These are phyloP conservation scores for Adansonia madagascariensis DNA, from an alignment of 441 rosid genomes.

Conservation along the genomic window DNA sequence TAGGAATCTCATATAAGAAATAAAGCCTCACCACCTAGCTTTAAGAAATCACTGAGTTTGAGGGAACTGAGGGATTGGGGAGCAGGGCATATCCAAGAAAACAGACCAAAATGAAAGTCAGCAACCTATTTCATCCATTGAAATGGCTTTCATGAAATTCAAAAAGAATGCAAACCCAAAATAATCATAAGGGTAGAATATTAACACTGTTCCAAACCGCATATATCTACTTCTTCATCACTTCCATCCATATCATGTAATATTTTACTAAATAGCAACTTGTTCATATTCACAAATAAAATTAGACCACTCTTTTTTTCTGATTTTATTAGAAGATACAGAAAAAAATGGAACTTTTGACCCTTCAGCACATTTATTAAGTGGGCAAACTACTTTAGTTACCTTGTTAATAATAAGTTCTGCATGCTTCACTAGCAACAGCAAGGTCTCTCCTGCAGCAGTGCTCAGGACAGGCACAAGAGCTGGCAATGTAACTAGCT, in stretches of 20 bases:
- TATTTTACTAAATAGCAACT: background rate
- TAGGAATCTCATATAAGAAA: background rate
- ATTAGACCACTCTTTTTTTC: background rate
- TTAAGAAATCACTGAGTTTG: background rate
- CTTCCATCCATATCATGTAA: background rate
- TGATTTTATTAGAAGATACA: background rate
- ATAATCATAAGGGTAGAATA: slow-evolving; percentile 7
- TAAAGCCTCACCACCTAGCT: slow-evolving; percentile 8
- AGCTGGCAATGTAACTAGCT: slow-evolving; percentile 87
- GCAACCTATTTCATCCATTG: background rate
- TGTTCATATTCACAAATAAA: slow-evolving; percentile 3
- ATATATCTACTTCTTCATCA: slow-evolving; percentile 3
- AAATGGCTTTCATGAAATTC: background rate
- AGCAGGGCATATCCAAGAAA: slow-evolving; percentile 8
- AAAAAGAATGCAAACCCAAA: slow-evolving; percentile 5
- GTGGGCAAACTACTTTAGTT: slow-evolving; percentile 24
- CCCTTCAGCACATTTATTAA: background rate
- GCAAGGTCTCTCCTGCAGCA: slow-evolving; percentile 87
- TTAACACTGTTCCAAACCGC: background rate
- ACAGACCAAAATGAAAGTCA: background rate
- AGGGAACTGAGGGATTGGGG: background rate
- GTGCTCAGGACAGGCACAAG: slow-evolving; percentile 85
- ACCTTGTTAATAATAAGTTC: slow-evolving; percentile 91
- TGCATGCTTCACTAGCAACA: slow-evolving; percentile 84
- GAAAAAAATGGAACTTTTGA: background rate